phyloP scores from a whole-genome alignment of 352 stramenopile genomes.

The Phytophthora pluvialis region DNA sequence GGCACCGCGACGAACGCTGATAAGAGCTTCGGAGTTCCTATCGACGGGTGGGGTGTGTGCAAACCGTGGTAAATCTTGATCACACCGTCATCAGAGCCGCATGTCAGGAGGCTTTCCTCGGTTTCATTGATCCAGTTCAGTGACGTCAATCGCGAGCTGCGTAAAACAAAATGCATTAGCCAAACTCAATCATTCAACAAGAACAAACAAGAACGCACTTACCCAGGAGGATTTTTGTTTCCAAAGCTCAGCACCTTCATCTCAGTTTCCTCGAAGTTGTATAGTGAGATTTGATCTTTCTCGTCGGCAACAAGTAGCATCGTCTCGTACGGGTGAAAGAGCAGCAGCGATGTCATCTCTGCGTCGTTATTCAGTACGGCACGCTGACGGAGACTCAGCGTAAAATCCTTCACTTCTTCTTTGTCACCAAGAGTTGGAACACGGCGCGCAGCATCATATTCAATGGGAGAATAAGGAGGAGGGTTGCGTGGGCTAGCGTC shows the following conservation, averaged over 20 bases:
- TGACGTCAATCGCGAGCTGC: conserved; percentile 92
- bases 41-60: conserved; percentile 55
- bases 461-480: conserved; percentile 35
- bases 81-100: conserved; percentile 96
- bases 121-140: conserved; percentile 98
- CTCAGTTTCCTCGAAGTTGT: conserved; percentile 94
- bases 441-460: conserved; percentile 41
- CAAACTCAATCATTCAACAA: conserved; percentile 2
- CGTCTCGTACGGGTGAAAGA: conserved; percentile 96
- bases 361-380: conserved; percentile 92
- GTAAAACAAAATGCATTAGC: conserved; percentile 7
- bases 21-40: conserved; percentile 76
- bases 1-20: conserved; percentile 94
- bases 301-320: conserved; percentile 96
- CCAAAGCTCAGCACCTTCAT: conserved; percentile 81
- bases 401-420: conserved; percentile 79
- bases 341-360: conserved; percentile 95
- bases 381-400: conserved; percentile 90
- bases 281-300: conserved; percentile 94
- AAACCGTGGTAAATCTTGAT: conserved; percentile 95
- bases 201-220: conserved; percentile 30
- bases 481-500: conserved; percentile 23
- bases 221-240: conserved; percentile 87
- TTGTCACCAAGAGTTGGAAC: conserved; percentile 42
- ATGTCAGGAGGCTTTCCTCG: conserved; percentile 93